Percentiles rank a stretch among this genome's conserved stretches.
phyloP scores from a whole-genome alignment of 2,329 filamentous ascomycete species.

The Periconia sp. region DNA sequence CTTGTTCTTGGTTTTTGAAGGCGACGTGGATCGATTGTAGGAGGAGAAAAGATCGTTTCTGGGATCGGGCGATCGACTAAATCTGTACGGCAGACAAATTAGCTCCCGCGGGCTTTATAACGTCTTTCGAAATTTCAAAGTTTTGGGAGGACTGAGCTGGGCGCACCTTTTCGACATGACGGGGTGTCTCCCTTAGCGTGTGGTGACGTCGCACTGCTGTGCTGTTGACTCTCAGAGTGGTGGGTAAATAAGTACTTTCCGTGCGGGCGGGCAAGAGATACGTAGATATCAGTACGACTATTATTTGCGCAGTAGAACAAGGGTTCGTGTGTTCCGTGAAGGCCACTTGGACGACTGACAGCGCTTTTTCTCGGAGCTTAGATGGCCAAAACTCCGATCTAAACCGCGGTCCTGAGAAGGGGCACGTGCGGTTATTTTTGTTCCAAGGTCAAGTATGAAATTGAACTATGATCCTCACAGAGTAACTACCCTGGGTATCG shows the following conservation, averaged over 20 bases:
- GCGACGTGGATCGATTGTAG: conserved; percentile 42
- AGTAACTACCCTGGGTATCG: too few species aligned
- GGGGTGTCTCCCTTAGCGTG: not conserved
- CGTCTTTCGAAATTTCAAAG: not conserved
- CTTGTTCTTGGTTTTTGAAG: conserved; percentile 37
- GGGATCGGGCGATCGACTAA: conserved; percentile 26
- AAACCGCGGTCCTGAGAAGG: not conserved
- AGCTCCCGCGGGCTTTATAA: not conserved
- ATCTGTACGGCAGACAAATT: conserved; percentile 14
- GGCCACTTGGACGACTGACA: not conserved
- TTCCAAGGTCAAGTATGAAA: not conserved
- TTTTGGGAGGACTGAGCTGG: not conserved
- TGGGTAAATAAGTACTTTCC: not conserved
- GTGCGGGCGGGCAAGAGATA: not conserved
- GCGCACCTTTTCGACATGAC: conserved; percentile 27
- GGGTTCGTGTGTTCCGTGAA: not conserved
- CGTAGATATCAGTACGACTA: not conserved
- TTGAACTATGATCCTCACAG: too few species aligned
- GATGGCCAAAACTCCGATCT: conserved; percentile 4
- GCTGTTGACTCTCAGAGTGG: not conserved
- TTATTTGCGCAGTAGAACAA: not conserved
- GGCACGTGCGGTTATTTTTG: conserved; percentile 1
- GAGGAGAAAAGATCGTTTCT: conserved; percentile 44
- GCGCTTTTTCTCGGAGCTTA: conserved; percentile 7
- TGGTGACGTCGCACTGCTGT: conserved; percentile 3